phyloP scores from a whole-genome alignment of 108 stramenopile species.

The Conticribra weissflogii region DNA sequence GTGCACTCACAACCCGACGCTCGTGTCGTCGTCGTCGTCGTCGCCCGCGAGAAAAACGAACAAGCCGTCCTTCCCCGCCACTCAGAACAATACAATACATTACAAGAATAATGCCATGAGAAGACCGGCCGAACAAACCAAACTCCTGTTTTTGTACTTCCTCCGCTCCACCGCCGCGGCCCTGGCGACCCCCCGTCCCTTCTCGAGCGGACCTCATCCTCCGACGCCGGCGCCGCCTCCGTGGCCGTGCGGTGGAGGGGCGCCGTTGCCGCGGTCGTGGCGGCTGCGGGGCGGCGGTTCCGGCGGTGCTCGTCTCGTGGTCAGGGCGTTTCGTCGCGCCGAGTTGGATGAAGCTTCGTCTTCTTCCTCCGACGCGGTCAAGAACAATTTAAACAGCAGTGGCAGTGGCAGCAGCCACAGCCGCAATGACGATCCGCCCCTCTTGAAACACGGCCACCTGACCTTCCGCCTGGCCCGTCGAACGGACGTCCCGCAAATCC shows the following conservation, averaged over 20 bases:
- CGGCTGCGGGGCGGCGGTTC: not conserved
- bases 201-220: not conserved
- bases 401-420: not conserved
- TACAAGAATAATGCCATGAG: not conserved
- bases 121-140: slow-evolving; percentile 25
- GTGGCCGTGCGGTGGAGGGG: not conserved
- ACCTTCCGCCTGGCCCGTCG: slow-evolving; percentile 73
- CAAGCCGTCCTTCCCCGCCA: no score
- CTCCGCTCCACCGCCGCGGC: slow-evolving; percentile 69
- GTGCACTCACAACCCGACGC: no score
- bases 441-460: slow-evolving; percentile 48
- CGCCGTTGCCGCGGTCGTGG: not conserved
- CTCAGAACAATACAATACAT: not conserved
- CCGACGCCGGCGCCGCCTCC: slow-evolving; percentile 8
- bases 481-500: slow-evolving; percentile 75
- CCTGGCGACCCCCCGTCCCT: slow-evolving; percentile 40
- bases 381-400: not conserved
- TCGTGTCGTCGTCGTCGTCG: no score
- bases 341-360: no score
- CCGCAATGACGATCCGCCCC: not conserved
- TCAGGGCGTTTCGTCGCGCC: no score
- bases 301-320: not conserved
- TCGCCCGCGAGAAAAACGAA: no score
- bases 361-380: not conserved
- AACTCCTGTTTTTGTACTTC: slow-evolving; percentile 65